Evolutionary conservation across 192 early-diverging fungal species (phyloP).

Genomic region (Coemansia sp.): DNA sequence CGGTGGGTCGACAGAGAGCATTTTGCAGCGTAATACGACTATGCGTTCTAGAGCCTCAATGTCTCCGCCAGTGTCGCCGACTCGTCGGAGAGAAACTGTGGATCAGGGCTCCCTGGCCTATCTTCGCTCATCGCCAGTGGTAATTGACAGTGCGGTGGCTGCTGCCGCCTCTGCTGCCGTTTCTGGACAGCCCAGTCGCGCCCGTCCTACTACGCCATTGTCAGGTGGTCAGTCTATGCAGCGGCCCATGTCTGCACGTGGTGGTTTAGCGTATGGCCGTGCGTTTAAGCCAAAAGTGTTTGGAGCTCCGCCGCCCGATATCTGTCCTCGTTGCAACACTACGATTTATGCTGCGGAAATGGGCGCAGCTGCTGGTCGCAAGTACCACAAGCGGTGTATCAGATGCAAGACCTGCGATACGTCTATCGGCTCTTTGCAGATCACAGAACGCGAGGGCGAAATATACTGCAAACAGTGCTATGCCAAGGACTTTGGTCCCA

Average conservation of each 20-base stretch:
- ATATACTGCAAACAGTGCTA: conserved; percentile 56
- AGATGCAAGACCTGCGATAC: conserved; percentile 44
- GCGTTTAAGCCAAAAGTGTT: conserved; percentile 29
- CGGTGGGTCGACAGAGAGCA: conserved; percentile 39
- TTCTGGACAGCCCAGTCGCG: conserved; percentile 15
- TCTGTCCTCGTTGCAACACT: conserved; percentile 48
- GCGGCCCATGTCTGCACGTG: conserved; percentile 31
- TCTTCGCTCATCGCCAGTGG: conserved; percentile 10
- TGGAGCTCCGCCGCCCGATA: conserved; percentile 35
- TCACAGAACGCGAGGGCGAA: conserved; percentile 51
- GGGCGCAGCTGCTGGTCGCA: conserved; percentile 47
- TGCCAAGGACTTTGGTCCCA: conserved; percentile 49
- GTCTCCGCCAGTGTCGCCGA: conserved; percentile 4
- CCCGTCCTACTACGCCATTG: conserved; percentile 8
- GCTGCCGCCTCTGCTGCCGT: conserved; percentile 44
- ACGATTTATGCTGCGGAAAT: conserved; percentile 50
- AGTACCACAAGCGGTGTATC: conserved; percentile 54
- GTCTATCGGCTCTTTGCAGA: conserved; percentile 35
- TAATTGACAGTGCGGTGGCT: conserved; percentile 37
- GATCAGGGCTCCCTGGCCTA: conserved; percentile 9
- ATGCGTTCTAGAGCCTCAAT: background rate
- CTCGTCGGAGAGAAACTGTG: background rate
- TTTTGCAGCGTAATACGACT: conserved; percentile 2
- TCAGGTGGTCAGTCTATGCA: conserved; percentile 1
- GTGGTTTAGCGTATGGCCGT: conserved; percentile 32